Evolutionary conservation across 371 early-diverging fungal genomes (phyloP).

Genomic region (Mortierella sp.): DNA sequence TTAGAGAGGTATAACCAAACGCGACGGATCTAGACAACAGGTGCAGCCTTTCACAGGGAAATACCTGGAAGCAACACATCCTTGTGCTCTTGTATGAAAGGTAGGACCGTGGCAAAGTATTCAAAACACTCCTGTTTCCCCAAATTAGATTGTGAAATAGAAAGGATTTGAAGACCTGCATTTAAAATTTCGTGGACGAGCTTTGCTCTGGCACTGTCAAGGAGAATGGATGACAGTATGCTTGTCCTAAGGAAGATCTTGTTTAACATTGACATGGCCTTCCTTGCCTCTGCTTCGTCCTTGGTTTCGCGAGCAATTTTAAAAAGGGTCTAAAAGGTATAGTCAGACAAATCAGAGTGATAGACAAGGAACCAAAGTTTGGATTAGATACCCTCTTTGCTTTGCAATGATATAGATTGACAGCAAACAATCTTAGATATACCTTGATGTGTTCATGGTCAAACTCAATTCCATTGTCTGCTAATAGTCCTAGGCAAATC

Average conservation of each 20-base stretch:
- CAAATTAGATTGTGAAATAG: neutral
- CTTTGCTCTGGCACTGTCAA: conserved; percentile 11
- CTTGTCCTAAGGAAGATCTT: conserved; percentile 34
- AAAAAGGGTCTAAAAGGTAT: conserved; percentile 29
- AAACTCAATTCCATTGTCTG: conserved; percentile 37
- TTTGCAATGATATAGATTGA: neutral
- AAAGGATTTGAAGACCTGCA: neutral
- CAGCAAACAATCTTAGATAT: neutral
- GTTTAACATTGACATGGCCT: conserved; percentile 20
- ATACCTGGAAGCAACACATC: neutral
- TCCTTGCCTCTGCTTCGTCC: conserved; percentile 32
- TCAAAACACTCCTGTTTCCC: neutral
- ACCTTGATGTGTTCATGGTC: conserved; percentile 41
- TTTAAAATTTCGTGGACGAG: conserved; percentile 10
- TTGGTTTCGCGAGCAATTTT: conserved; percentile 22
- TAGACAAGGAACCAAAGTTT: neutral
- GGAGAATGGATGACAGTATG: conserved; percentile 18
- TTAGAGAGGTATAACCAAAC: too few relatives aligned
- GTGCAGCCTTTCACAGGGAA: too few relatives aligned
- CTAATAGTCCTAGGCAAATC: conserved; percentile 36
- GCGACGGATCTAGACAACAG: too few relatives aligned
- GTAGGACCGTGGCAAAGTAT: neutral
- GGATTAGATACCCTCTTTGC: too few relatives aligned
- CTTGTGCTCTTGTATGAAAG: neutral
- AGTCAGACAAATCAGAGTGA: neutral